A percentile compares a stretch with the other conserved stretches of the same genome.
Evolutionary conservation across 257 asterid genomes (phyloP).

Genomic region (Sherardia arvensis): DNA sequence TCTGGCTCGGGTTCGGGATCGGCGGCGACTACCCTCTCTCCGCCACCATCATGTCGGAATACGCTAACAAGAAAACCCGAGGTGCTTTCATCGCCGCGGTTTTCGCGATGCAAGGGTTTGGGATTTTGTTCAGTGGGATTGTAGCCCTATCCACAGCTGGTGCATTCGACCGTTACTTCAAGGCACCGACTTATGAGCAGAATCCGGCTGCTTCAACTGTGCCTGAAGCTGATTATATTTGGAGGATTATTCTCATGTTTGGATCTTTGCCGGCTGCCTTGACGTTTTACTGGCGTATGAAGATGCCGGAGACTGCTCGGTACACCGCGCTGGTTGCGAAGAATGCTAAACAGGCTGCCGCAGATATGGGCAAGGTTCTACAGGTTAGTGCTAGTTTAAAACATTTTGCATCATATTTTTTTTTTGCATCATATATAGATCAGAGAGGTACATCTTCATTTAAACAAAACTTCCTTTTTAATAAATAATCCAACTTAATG

Average conservation of each 20-base stretch:
- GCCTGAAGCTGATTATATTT: constrained; percentile 9
- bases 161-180: constrained; percentile 7
- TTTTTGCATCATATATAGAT: too few relatives aligned
- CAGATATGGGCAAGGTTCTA: constrained; percentile 47
- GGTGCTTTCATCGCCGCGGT: constrained; percentile 22
- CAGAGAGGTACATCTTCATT: too few relatives aligned
- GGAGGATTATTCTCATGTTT: constrained; percentile 18
- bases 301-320: constrained; percentile 45
- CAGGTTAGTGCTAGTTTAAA: constrained; percentile 4
- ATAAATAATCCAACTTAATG: too few relatives aligned
- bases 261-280: constrained; percentile 17
- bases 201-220: constrained; percentile 12
- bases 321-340: constrained; percentile 66
- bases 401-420: too few relatives aligned
- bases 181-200: constrained; percentile 5
- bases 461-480: too few relatives aligned
- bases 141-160: constrained; percentile 5
- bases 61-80: constrained; percentile 19
- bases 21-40: constrained; percentile 22
- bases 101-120: constrained; percentile 25
- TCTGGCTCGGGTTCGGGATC: constrained; percentile 25
- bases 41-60: constrained; percentile 25
- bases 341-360: constrained; percentile 51
- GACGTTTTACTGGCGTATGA: constrained; percentile 19
- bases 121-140: constrained; percentile 16